Evolutionary conservation across 2,329 filamentous ascomycete species (phyloP), one percentile per base, ranked within the genome.

Genomic region (Colletotrichum australisinense): DNA sequence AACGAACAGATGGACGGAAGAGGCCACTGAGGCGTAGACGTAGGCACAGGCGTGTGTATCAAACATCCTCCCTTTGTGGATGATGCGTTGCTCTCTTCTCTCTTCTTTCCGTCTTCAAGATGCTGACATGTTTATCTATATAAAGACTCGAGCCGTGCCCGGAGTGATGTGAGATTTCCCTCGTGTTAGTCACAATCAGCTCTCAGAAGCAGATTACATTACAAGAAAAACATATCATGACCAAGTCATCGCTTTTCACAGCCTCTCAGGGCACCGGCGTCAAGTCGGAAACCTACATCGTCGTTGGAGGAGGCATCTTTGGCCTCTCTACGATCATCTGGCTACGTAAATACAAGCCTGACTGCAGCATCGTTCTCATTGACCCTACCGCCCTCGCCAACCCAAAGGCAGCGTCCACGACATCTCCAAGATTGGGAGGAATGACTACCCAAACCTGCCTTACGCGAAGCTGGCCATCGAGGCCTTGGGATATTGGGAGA

Each of bases 351-450:
- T 76, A 78, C 69, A 77, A 75, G 24, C 35, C 59, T 2, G 63
- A 67, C 55, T 72, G 77, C 71, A 78, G 78, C 19, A 78, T 85
- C 42, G 81, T 78, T 7, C 79, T 85, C 28, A 76, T 85, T 63
- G 83, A 85, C 75, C 81, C 81, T 14, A 78, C 80, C 2, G 70
- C 75, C 16, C 82, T 77, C 38, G 82, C 83, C 65, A 84, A 83
- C 69, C 83, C 83, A 35, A 78, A 82, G 66, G 82, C 83, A 22
- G 83, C 83, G n/a, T 85, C 83, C 89, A 90, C 46, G 84, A 85
- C 74, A 79, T 84, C 75, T 85, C 84, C 81, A 85, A 85, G 78
- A 85, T 85, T 70, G 81, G 85, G 16, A 81, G 84, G 38, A 82
- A 84, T 74, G 84, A 85, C 75, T 85, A 85, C 70, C 80, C 81